Base-by-base conservation (phyloP, 176 grass and related monocot genomes). In the Carex kokanica region DNA sequence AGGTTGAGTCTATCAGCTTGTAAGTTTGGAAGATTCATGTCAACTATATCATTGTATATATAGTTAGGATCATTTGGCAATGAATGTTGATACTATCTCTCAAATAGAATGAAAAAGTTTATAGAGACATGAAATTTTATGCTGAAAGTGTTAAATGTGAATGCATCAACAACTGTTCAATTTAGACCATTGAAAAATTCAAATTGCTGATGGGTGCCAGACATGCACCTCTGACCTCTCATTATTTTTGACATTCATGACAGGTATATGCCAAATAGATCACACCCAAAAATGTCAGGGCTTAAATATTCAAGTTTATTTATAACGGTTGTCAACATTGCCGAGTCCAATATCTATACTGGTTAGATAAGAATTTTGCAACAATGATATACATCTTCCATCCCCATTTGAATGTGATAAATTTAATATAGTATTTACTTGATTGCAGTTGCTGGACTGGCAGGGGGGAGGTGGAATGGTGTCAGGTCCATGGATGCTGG, bases 401-500 rank as follows among this genome's bases (percentile, higher is more conserved):
- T 77, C 31, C 3, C 45, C 23, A 32, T 29, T 75, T 47, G 24
- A 24, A 31, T 29, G 73, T 55, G 12, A 75, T 75, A 27, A 29
- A 54, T 54, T 27, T 77, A 41, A 70, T 32, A 16, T 77, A 54
- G 23, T 31, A 54, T 25, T 55, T 77, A 53, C 11, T 86, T 45
- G 53, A 81, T 86, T 14, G 16, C 27, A 80, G 38, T 79, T 79
- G 71, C 64, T 73, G 88, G 80, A n/a, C 8, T 80, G 4, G 23
- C 45, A n/a, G 27, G 21, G 27, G 88, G 88, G n/a, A 84, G 59
- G 43, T 84, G 73, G 88, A 58, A 62, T 24, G 77, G 57, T 90
- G 40, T 61, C 43, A 90, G 74, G 31, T 72, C 79, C 8, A 60
- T 86, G 15, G 62, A 72, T 56, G 10, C 49, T n/a, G 61, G 64